Evolutionary conservation across 75 land plant genomes (phyloP), one percentile per base, ranked within the genome.

Genomic region (Selaginella moellendorffii): DNA sequence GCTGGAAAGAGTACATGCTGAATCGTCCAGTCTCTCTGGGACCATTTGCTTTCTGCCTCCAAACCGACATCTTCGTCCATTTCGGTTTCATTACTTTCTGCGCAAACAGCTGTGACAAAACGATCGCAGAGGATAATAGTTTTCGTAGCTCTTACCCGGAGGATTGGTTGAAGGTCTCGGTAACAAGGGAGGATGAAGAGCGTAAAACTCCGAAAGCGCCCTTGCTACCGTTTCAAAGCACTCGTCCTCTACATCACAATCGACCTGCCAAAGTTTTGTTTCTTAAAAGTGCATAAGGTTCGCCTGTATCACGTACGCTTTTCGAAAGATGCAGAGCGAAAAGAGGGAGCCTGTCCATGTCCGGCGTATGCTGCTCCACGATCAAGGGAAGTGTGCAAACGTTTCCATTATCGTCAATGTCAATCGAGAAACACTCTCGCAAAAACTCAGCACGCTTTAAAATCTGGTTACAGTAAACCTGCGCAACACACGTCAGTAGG

Each of bases 1-100:
- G 99, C 71, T 51, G 99, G 87, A 58, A 93, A 84, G 42, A 93
- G 66, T n/a, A 93, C 79, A 69, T 93, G 99, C 54, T 93, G 96
- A 53, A 93, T 86, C 23, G 81, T 80, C 99, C 99, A 93, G 67
- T 86, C 96, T 30, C 99, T 76, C 64, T 86, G 99, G 28, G 96
- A 84, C 99, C 99, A 93, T 31, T 68, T 74, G 63, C 70, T 75
- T 67, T 93, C 83, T 62, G 99, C 99, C 70, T 83, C 96, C 2
- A 76, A 71, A 54, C 80, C 71, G 66, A 93, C 70, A 21, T 86
- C 88, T 23, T 82, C 70, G 26, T 85, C 81, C 26, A 76, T 63
- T 52, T 78, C 75, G 5, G 14, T 14, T 36, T 5, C 46, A 14
- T 36, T 5, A 5, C 14, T 36, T 5, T 36, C 10, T 36, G 46